Evolutionary conservation across 2,329 filamentous ascomycete species (phyloP), one percentile per base, ranked within the genome.

Genomic region (Trichophyton mentagrophytes): DNA sequence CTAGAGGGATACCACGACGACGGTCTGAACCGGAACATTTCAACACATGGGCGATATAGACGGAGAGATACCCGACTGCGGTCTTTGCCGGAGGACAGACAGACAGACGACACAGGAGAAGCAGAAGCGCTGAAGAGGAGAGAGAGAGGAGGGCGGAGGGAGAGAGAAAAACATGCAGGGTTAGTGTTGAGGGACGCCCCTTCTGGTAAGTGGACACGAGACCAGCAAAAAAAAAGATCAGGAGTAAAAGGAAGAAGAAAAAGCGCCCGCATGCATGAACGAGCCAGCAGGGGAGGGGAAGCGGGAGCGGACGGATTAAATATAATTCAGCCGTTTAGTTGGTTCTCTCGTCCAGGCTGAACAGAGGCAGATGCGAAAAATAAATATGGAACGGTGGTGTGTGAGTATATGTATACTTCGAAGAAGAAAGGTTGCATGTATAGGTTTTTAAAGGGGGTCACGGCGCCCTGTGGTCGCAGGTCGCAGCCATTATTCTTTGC

Each of bases 251-350:
- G 13, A 30, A 27, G 22, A 33, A 53, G 20, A 53, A 53, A n/a
- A 33, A 4, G 22, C 2, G 3, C 22, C 33, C 22, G 27, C 22
- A 53, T 53, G 49, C 49, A 25, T 53, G 20, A 33, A 53, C 49
- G 49, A 53, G 27, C 49, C 49, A n/a, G 49, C 49, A 27, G 49
- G 49, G 22, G 22, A 17, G 49, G 22, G 27, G 49, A 25, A 53
- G 49, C 49, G 49, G 49, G 49, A 53, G 49, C 49, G 49, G 25
- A 53, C 49, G 49, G 49, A 25, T 53, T 53, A 53, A 53, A 53
- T 53, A 53, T 53, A 33, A 53, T 30, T 53, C 11, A 17, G 9
- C 49, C 40, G 40, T 44, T 44, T 44, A 38, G 33, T 38, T 38
- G 11, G 33, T 38, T 38, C 30, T 30, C 49, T 27, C 25, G 11